A percentile compares a stretch with the other conserved stretches of the same genome.
Evolutionary conservation across 208 protist genomes (phyloP).

Genomic region (Acanthamoeba lugdunensis): DNA sequence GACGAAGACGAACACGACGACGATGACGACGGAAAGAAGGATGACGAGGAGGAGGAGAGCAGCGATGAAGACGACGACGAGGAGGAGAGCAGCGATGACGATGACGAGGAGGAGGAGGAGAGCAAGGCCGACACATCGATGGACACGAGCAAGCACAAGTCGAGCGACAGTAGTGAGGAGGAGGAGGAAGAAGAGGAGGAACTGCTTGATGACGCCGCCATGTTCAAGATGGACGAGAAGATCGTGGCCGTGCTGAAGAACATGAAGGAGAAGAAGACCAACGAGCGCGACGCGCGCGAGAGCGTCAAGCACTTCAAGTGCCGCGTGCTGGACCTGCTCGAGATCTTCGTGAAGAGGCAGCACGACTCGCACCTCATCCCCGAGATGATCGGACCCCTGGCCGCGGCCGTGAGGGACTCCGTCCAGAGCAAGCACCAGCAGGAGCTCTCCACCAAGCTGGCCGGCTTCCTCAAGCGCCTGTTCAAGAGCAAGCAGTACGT

Average conservation of each 20-base stretch:
- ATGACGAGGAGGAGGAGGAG: conserved; percentile 36
- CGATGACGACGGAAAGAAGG: neutral
- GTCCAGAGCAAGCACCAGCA: conserved; percentile 6
- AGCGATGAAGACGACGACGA: neutral
- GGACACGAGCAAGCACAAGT: neutral
- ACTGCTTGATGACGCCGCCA: neutral
- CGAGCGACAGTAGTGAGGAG: neutral
- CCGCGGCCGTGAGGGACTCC: neutral
- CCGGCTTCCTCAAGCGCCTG: conserved; percentile 24
- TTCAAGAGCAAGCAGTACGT: conserved; percentile 48
- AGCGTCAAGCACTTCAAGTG: conserved; percentile 74
- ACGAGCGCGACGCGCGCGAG: conserved; percentile 29
- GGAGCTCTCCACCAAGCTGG: conserved; percentile 28
- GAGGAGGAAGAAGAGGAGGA: conserved; percentile 31
- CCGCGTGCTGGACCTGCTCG: conserved; percentile 67
- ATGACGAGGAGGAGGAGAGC: neutral
- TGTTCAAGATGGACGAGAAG: conserved; percentile 75
- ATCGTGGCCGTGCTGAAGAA: conserved; percentile 70
- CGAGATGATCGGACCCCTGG: conserved; percentile 57
- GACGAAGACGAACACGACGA: conserved; percentile 14
- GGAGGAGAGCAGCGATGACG: neutral
- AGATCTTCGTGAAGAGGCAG: conserved; percentile 46
- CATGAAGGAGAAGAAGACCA: conserved; percentile 74
- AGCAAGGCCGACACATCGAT: neutral
- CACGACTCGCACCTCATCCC: conserved; percentile 54